Evolutionary conservation across 768 basidiomycete genomes (phyloP).

Genomic region (Coprinopsis strossmayeri): DNA sequence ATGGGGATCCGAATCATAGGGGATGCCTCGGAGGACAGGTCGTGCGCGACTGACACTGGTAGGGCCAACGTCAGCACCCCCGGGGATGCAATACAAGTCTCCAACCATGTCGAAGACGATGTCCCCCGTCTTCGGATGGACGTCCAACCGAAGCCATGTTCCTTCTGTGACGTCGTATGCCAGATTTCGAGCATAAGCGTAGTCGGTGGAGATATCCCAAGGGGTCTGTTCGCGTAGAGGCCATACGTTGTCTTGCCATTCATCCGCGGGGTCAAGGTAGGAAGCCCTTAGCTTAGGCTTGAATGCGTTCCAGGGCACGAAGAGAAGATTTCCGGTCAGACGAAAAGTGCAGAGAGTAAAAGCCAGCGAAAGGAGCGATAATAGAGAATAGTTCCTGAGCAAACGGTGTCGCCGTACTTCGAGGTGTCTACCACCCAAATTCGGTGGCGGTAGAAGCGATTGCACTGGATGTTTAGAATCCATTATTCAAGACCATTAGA

Average conservation of each 20-base stretch:
- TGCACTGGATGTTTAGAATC: background rate
- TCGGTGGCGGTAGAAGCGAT: background rate
- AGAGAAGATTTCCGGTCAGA: background rate
- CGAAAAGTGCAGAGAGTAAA: background rate
- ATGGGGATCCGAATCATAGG: constrained; percentile 65
- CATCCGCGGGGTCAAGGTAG: constrained; percentile 27
- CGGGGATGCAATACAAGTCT: constrained; percentile 66
- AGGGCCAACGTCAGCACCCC: constrained; percentile 15
- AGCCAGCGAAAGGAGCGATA: constrained; percentile 1
- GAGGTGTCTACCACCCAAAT: background rate
- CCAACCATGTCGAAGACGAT: constrained; percentile 73
- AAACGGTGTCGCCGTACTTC: background rate
- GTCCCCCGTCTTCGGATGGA: constrained; percentile 63
- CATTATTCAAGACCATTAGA: background rate
- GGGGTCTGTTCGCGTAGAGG: constrained; percentile 52
- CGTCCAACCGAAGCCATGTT: constrained; percentile 71
- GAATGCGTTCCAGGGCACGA: constrained; percentile 15
- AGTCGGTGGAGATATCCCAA: constrained; percentile 78
- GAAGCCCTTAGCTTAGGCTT: constrained; percentile 12
- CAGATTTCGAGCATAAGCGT: constrained; percentile 56
- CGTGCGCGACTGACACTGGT: constrained; percentile 34
- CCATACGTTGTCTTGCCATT: constrained; percentile 50
- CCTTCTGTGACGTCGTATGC: constrained; percentile 68
- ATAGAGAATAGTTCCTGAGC: background rate
- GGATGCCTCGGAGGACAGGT: constrained; percentile 57